Evolutionary conservation across 176 grass and related monocot genomes (phyloP).

Genomic region (Pharus latifolius): DNA sequence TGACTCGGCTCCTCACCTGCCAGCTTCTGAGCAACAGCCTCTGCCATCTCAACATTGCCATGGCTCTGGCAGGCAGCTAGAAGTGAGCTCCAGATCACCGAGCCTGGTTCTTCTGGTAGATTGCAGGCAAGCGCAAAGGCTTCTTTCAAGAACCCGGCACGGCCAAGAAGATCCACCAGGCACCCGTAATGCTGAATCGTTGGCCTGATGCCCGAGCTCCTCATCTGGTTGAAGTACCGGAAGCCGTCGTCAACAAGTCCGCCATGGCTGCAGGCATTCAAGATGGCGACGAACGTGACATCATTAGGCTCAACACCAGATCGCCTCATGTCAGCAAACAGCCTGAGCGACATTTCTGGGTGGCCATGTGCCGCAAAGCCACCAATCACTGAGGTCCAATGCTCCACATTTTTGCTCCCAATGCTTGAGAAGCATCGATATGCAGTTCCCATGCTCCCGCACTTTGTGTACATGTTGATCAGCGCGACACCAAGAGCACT

Average conservation of each 20-base stretch:
- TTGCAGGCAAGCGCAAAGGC: slow-evolving; percentile 21
- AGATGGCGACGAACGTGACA: slow-evolving; percentile 46
- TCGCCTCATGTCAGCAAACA: slow-evolving; percentile 31
- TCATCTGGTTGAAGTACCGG: slow-evolving; percentile 39
- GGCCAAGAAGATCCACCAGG: slow-evolving; percentile 48
- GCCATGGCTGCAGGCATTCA: slow-evolving; percentile 52
- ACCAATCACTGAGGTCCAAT: slow-evolving; percentile 37
- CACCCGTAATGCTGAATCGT: slow-evolving; percentile 42
- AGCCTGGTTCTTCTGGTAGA: slow-evolving; percentile 19
- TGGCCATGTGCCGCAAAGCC: slow-evolving; percentile 39
- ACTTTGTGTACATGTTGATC: slow-evolving; percentile 47
- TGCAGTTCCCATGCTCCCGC: slow-evolving; percentile 25
- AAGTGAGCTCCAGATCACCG: slow-evolving; percentile 49
- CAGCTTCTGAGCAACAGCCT: slow-evolving; percentile 23
- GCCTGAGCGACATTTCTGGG: slow-evolving; percentile 18
- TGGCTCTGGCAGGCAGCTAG: slow-evolving; percentile 37
- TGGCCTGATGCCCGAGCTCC: slow-evolving; percentile 31
- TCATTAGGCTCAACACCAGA: slow-evolving; percentile 23
- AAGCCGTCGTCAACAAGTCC: slow-evolving; percentile 44
- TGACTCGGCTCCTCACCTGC: slow-evolving; percentile 4
- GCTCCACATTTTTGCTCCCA: slow-evolving; percentile 30
- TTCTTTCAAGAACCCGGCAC: slow-evolving; percentile 26
- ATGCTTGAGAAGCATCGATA: slow-evolving; percentile 32
- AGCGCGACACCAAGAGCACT: slow-evolving; percentile 32
- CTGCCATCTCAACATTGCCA: slow-evolving; percentile 43